phyloP scores from a whole-genome alignment of 768 basidiomycete species.

The Dioszegia hungarica region DNA sequence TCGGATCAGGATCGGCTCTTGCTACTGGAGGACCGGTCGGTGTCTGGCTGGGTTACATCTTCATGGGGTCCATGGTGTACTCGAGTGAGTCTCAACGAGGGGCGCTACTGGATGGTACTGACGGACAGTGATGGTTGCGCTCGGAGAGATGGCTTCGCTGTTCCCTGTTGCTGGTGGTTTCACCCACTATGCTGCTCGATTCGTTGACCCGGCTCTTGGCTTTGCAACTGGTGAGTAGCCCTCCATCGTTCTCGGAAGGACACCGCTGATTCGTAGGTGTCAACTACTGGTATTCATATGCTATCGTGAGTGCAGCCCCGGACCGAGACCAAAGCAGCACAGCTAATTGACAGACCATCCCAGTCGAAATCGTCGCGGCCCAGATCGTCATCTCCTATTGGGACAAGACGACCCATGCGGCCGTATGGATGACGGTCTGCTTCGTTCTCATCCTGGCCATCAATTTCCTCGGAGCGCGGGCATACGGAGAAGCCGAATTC shows the following conservation, averaged over 20 bases:
- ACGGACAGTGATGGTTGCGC: conserved; percentile 40
- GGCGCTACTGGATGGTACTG: too few relatives aligned
- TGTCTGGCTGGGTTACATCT: conserved; percentile 40
- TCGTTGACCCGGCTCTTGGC: conserved; percentile 50
- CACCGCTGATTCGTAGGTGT: neutral
- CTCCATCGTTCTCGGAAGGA: neutral
- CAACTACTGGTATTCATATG: conserved; percentile 47
- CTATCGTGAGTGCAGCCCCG: conserved; percentile 17
- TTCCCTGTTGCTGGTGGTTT: conserved; percentile 49
- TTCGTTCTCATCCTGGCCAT: conserved; percentile 44
- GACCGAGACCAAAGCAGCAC: neutral
- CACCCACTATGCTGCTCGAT: conserved; percentile 53
- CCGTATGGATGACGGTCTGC: conserved; percentile 50
- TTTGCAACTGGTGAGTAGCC: conserved; percentile 25
- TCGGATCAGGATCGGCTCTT: conserved; percentile 40
- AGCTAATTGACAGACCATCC: conserved; percentile 25
- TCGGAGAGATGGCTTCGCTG: conserved; percentile 44
- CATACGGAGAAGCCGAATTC: conserved; percentile 58
- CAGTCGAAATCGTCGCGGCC: conserved; percentile 37
- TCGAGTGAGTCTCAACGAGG: conserved; percentile 10
- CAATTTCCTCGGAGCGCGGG: conserved; percentile 51
- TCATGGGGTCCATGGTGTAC: conserved; percentile 47
- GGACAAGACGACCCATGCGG: conserved; percentile 32
- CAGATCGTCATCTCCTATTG: conserved; percentile 47
- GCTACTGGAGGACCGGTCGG: conserved; percentile 44